phyloP scores from a whole-genome alignment of 441 rosid genomes.

The Erysimum cheiri region DNA sequence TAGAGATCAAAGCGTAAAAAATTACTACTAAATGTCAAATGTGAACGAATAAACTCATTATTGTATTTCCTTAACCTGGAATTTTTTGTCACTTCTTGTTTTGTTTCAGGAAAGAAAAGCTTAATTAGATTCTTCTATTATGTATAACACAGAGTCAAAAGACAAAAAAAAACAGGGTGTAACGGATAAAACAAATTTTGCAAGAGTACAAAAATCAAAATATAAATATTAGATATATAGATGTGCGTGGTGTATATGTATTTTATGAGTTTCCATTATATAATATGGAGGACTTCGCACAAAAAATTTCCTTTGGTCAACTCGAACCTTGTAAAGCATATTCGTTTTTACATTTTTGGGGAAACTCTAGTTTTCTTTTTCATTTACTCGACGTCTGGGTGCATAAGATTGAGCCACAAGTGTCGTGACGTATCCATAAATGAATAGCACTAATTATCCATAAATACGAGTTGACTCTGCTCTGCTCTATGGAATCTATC shows the following conservation, averaged over 20 bases:
- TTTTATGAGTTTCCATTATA: no score
- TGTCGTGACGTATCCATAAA: neutral
- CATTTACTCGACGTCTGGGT: slow-evolving; percentile 19
- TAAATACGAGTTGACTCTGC: neutral
- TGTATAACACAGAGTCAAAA: neutral
- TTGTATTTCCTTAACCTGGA: slow-evolving; percentile 27
- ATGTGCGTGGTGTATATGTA: no score
- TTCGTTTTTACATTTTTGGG: neutral
- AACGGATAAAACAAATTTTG: neutral
- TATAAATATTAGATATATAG: no score
- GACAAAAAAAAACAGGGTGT: slow-evolving; percentile 8
- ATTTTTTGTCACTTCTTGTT: slow-evolving; percentile 7
- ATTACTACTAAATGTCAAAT: neutral
- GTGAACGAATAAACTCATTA: neutral
- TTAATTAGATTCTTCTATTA: neutral
- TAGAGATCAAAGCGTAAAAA: neutral
- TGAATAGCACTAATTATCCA: slow-evolving; percentile 1
- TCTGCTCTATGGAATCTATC: neutral
- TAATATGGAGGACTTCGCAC: neutral
- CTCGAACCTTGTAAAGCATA: slow-evolving; percentile 30
- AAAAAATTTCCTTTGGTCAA: slow-evolving; percentile 6
- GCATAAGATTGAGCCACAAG: slow-evolving; percentile 30
- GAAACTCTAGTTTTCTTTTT: neutral
- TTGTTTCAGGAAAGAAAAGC: neutral
- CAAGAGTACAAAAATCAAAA: neutral